Percentiles rank a stretch among this genome's conserved stretches.
Conservation (phyloP, 306 rosid genomes). For the Cucurbita maxima region DNA sequence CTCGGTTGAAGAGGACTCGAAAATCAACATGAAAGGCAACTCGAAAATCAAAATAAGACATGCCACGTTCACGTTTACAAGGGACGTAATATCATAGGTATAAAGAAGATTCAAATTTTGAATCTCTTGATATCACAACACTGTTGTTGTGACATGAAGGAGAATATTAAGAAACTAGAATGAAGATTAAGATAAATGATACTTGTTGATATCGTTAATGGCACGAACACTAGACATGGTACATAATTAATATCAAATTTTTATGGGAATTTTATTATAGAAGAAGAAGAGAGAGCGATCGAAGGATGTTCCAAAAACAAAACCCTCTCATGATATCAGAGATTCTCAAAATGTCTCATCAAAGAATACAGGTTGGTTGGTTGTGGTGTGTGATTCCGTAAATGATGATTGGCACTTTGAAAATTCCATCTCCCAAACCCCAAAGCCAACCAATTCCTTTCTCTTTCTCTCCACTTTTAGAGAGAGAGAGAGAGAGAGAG, state of each 20-base stretch:
- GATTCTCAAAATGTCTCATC: constrained; percentile 11
- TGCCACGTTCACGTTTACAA: not conserved
- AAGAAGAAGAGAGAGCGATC: not conserved
- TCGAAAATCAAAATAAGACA: not conserved
- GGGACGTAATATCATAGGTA: too few relatives aligned
- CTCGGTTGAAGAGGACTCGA: too few relatives aligned
- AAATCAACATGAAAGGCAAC: not conserved
- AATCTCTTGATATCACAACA: too few relatives aligned
- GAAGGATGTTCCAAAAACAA: not conserved
- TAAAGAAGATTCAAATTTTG: too few relatives aligned
- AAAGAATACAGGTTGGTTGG: not conserved
- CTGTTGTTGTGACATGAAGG: too few relatives aligned
- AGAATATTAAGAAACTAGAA: too few relatives aligned
- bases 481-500: not conserved
- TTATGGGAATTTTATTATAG: not conserved
- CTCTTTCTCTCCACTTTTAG: not conserved
- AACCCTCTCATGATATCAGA: not conserved
- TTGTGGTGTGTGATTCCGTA: constrained; percentile 1
- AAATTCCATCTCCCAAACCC: not conserved
- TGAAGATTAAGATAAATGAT: too few relatives aligned
- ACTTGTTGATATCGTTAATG: too few relatives aligned
- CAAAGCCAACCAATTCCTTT: not conserved
- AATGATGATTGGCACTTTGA: not conserved
- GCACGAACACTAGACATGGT: too few relatives aligned
- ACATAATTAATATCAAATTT: too few relatives aligned